Evolutionary conservation across 2,329 filamentous ascomycete species (phyloP).

Genomic region (Sarocladiaceae sp.): DNA sequence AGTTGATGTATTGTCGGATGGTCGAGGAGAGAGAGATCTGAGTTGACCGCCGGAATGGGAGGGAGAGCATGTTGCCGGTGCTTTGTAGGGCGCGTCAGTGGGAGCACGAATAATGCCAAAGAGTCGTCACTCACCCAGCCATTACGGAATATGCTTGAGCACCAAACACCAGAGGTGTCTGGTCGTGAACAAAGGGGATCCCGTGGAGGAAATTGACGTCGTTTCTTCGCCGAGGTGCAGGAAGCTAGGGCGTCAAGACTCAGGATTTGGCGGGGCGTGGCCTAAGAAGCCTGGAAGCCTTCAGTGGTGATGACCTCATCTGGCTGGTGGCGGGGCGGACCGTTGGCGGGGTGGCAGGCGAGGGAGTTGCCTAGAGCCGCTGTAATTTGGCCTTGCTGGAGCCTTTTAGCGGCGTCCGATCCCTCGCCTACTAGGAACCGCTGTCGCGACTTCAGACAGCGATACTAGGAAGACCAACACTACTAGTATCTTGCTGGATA

Average conservation of each 20-base stretch:
- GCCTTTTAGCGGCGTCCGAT: neutral
- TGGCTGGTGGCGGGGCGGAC: constrained; percentile 2
- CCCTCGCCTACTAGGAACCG: too few species aligned
- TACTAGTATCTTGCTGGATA: too few species aligned
- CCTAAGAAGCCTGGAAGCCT: too few species aligned
- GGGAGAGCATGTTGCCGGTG: constrained; percentile 56
- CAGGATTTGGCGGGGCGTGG: constrained; percentile 3
- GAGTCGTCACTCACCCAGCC: neutral
- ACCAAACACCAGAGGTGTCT: neutral
- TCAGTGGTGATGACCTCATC: constrained; percentile 7
- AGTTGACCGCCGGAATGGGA: constrained; percentile 84
- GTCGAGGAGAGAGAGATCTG: constrained; percentile 71
- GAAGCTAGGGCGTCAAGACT: too few species aligned
- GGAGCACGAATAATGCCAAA: neutral
- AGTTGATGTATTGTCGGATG: constrained; percentile 91
- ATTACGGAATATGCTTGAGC: neutral
- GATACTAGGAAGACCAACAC: too few species aligned
- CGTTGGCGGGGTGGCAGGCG: constrained; percentile 3
- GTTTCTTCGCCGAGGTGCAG: too few species aligned
- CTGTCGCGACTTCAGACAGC: too few species aligned
- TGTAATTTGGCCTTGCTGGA: neutral
- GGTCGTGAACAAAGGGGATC: too few species aligned
- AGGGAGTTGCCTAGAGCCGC: neutral
- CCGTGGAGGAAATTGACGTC: too few species aligned
- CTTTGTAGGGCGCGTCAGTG: neutral